Evolutionary conservation across 257 asterid genomes (phyloP).

Genomic region (Solanum bulbocastanum): DNA sequence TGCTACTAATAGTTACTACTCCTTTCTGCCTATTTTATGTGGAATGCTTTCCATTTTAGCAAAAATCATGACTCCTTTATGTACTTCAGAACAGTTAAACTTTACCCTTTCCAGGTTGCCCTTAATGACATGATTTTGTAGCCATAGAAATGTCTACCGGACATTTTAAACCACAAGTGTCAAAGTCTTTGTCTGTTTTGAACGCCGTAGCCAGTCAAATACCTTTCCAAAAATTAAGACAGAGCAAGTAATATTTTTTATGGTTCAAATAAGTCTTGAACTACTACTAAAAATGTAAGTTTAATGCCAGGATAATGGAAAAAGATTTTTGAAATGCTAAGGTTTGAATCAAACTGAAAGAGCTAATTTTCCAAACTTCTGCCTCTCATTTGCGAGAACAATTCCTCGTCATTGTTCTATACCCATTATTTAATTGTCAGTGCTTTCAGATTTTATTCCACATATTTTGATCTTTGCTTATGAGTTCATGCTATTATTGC

Average conservation of each 20-base stretch:
- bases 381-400: neutral
- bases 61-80: neutral
- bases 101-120: neutral
- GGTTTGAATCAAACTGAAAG: neutral
- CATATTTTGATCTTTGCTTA: neutral
- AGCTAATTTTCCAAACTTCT: neutral
- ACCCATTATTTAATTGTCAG: neutral
- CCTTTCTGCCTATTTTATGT: neutral
- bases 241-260: neutral
- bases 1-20: neutral
- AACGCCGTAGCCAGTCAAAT: neutral
- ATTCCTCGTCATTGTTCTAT: neutral
- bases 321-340: neutral
- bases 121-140: neutral
- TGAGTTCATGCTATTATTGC: neutral
- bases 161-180: neutral
- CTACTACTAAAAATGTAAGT: neutral
- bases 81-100: neutral
- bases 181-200: neutral
- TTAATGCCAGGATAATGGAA: neutral
- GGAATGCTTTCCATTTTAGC: neutral
- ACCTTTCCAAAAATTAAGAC: neutral
- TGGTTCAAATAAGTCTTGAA: neutral
- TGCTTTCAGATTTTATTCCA: neutral
- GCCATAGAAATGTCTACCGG: neutral